Evolutionary conservation across 1,284 basidiomycete genomes (phyloP), one percentile per base, ranked within the genome.

Genomic region (Ceratobasidium sp.): DNA sequence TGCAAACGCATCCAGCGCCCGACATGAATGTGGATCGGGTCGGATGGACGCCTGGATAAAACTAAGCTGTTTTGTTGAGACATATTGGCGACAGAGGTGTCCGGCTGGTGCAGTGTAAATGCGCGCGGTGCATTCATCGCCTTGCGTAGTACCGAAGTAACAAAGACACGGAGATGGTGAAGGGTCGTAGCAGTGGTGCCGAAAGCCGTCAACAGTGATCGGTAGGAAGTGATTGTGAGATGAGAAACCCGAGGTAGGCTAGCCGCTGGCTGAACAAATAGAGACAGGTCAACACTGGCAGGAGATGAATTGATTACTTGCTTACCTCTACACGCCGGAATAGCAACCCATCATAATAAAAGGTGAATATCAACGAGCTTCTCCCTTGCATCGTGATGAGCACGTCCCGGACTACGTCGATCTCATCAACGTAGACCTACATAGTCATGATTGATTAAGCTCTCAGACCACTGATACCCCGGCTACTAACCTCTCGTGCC

Each of bases 1-100:
- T 0, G 89, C 86, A 75, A 93, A 93, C 0, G 93, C 93, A 75
- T 94, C 90, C 13, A 89, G 78, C 0, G 91, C 93, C 45, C 84
- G 85, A 1, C 86, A 87, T 12, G 64, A 20, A 20, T 55, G 22
- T 32, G 13, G 35, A n/a, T 50, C 67, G 75, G 45, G 72, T 71
- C 49, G 50, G 52, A 71, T 73, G 22, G 74, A 10, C 25, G 15
- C 20, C 20, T 20, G 15, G 34, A 42, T 27, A 55, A n/a, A n/a
- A 38, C 32, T 35, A 56, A 20, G 34, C 34, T 56, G 54, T 70
- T 40, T 74, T 72, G 20, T 72, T 64, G 22, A 62, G 38, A 45
- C 8, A n/a, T 40, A 22, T 38, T 71, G 47, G 53, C 67, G 1
- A 72, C 52, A 64, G 68, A 43, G n/a, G 40, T 10, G 60, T 74